Conservation (phyloP, 345 rosid genomes). For the Dimocarpus longan region DNA sequence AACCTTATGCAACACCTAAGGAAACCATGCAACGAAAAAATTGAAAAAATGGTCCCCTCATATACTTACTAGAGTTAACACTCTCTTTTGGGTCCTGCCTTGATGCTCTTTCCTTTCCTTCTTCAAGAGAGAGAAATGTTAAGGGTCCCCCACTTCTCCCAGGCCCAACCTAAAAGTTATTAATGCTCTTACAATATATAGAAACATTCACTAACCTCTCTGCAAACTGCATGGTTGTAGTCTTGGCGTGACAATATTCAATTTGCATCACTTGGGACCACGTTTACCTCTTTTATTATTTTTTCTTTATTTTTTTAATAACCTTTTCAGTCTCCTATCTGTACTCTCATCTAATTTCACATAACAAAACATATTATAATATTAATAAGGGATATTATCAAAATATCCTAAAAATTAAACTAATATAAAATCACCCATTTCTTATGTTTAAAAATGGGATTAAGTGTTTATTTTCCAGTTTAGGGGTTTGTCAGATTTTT, state of each 20-base stretch:
- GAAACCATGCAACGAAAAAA: slow-evolving; percentile 26
- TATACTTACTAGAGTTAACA: slow-evolving; percentile 16
- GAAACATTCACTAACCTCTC: slow-evolving; percentile 37
- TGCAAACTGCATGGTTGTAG: slow-evolving; percentile 33
- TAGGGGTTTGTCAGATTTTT: too few species aligned
- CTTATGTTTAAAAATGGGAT: too few species aligned
- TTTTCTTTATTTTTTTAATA: not conserved
- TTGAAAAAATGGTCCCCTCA: slow-evolving; percentile 40
- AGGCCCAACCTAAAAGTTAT: slow-evolving; percentile 44
- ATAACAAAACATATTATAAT: not conserved
- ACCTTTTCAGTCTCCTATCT: not conserved
- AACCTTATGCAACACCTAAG: slow-evolving; percentile 19
- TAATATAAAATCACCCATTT: too few species aligned
- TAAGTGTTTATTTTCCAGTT: too few species aligned
- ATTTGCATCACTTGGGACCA: slow-evolving; percentile 50
- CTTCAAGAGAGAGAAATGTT: slow-evolving; percentile 7
- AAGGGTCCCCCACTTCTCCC: slow-evolving; percentile 40
- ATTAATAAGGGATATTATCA: too few species aligned
- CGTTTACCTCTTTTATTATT: slow-evolving; percentile 22
- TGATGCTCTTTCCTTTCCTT: slow-evolving; percentile 32
- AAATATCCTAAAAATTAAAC: too few species aligned
- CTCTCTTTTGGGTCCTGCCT: slow-evolving; percentile 25
- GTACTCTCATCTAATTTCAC: slow-evolving; percentile 9
- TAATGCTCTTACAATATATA: slow-evolving; percentile 44
- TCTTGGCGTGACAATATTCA: slow-evolving; percentile 56